Conservation (phyloP, 305 asterid species). For the Rubia tinctorum region DNA sequence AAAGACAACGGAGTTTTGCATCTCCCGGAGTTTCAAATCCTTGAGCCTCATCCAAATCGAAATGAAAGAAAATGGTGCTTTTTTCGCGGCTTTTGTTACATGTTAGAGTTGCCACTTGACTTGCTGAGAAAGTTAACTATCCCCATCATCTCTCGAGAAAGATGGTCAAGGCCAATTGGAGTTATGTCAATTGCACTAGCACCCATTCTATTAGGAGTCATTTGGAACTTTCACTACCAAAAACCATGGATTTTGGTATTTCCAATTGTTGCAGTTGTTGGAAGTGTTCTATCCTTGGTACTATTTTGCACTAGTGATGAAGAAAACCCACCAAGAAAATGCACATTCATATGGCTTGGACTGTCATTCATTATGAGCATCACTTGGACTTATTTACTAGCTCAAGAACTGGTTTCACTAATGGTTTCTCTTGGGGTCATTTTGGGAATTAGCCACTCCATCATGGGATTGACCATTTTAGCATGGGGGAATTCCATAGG, state of each 20-base stretch:
- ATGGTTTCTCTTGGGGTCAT: conserved; percentile 54
- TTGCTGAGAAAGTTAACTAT: conserved; percentile 72
- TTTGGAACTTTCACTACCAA: conserved; percentile 25
- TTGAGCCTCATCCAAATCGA: conserved; percentile 2
- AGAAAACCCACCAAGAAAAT: conserved; percentile 50
- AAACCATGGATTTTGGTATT: conserved; percentile 16
- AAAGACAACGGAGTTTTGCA: neutral
- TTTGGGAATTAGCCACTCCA: conserved; percentile 53
- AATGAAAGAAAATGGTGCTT: conserved; percentile 2
- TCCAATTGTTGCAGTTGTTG: conserved; percentile 24
- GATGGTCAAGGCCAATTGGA: conserved; percentile 65
- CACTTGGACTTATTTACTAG: conserved; percentile 64
- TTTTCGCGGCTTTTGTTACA: conserved; percentile 7
- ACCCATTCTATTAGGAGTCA: conserved; percentile 44
- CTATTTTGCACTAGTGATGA: conserved; percentile 30
- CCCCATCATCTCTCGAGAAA: conserved; percentile 46
- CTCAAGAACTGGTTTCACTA: conserved; percentile 57
- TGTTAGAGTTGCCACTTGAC: conserved; percentile 54
- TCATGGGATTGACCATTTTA: conserved; percentile 69
- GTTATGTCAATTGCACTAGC: conserved; percentile 42
- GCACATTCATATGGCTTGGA: conserved; percentile 45
- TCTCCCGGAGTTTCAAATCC: neutral
- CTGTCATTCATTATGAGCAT: conserved; percentile 69
- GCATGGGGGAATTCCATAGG: conserved; percentile 88
- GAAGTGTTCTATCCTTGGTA: conserved; percentile 26